A percentile compares a stretch with the other conserved stretches of the same genome.
Evolutionary conservation across 139 green algal genomes (phyloP).

Genomic region (Micractinium conductrix): DNA sequence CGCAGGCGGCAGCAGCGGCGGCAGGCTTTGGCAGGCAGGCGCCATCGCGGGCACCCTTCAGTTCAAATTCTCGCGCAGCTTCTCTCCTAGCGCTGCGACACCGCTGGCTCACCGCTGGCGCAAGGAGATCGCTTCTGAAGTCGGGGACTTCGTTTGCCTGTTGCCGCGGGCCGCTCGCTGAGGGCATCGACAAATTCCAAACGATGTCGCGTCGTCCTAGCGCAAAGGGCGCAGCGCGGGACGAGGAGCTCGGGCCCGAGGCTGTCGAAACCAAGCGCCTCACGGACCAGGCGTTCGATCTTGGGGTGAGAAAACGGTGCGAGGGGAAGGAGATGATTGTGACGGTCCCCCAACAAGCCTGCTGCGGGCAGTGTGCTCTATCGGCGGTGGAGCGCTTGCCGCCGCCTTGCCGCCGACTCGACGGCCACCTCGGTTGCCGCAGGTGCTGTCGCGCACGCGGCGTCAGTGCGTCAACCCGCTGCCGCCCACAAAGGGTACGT

Average conservation of each 20-base stretch:
- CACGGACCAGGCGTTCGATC: not conserved
- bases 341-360: no score
- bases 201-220: no score
- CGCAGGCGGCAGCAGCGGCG: not conserved
- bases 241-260: not conserved
- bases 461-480: not conserved
- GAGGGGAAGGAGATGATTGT: not conserved
- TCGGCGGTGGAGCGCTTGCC: not conserved
- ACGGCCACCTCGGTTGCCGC: not conserved
- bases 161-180: not conserved
- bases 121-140: no score
- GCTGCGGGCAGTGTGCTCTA: not conserved
- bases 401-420: not conserved
- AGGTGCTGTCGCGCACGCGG: constrained; percentile 26
- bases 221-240: no score
- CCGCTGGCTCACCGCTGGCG: not conserved
- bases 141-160: no score
- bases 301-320: not conserved
- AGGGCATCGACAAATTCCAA: not conserved
- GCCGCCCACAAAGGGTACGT: constrained; percentile 27
- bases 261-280: not conserved
- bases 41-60: not conserved
- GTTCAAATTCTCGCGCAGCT: not conserved
- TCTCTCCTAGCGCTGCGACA: not conserved
- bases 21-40: not conserved